phyloP scores from a whole-genome alignment of 306 rosid species.

The Quercus alba region DNA sequence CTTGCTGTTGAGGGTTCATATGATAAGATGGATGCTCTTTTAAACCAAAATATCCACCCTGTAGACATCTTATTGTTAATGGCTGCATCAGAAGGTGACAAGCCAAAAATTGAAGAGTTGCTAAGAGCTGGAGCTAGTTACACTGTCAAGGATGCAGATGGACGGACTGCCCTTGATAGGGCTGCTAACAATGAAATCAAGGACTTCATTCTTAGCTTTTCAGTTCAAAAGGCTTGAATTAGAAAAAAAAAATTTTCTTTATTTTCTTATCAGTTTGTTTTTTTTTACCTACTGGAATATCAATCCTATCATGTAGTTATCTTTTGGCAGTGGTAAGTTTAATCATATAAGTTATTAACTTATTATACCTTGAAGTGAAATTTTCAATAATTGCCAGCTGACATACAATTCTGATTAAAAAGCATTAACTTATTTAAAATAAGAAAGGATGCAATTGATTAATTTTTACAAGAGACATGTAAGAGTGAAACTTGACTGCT shows the following conservation, averaged over 20 bases:
- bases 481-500: neutral
- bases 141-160: slow-evolving; percentile 64
- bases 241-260: neutral
- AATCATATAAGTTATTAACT: neutral
- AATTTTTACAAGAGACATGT: neutral
- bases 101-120: slow-evolving; percentile 88
- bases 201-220: slow-evolving; percentile 69
- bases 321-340: neutral
- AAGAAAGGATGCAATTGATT: neutral
- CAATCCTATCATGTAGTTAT: neutral
- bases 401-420: neutral
- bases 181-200: slow-evolving; percentile 59
- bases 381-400: neutral
- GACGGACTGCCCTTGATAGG: slow-evolving; percentile 73
- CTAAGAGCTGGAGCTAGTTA: slow-evolving; percentile 85
- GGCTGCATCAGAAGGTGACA: slow-evolving; percentile 89
- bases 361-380: neutral
- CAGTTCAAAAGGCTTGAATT: slow-evolving; percentile 62
- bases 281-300: too few relatives aligned
- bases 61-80: slow-evolving; percentile 78
- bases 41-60: slow-evolving; percentile 76
- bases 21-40: slow-evolving; percentile 88
- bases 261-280: neutral
- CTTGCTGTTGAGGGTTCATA: slow-evolving; percentile 94
- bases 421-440: neutral